Evolutionary conservation across 768 basidiomycete species (phyloP).

Genomic region (Boletus vinaceobasis): DNA sequence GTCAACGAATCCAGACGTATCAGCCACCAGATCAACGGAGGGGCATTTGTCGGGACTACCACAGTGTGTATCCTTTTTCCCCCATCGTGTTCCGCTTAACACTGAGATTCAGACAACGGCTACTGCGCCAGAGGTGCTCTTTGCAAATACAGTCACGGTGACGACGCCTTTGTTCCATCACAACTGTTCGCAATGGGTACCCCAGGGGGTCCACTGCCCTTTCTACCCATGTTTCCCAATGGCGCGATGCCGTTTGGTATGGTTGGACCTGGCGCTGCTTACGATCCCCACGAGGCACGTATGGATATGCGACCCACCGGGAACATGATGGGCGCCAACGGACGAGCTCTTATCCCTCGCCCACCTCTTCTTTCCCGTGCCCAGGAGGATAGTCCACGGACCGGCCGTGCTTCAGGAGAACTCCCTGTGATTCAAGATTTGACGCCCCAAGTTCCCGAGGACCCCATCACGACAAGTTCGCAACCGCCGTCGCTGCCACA

Average conservation of each 20-base stretch:
- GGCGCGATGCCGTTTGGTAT: slow-evolving; percentile 56
- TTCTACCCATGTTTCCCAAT: slow-evolving; percentile 66
- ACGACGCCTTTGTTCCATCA: slow-evolving; percentile 76
- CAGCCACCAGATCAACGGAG: slow-evolving; percentile 70
- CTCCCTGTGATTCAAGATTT: slow-evolving; percentile 82
- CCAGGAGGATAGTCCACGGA: slow-evolving; percentile 48
- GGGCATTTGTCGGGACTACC: slow-evolving; percentile 87
- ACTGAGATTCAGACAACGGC: slow-evolving; percentile 63
- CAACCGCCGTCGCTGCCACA: slow-evolving; percentile 13
- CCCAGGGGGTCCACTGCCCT: slow-evolving; percentile 47
- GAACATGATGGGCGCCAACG: slow-evolving; percentile 25
- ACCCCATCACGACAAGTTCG: slow-evolving; percentile 25
- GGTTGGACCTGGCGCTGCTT: slow-evolving; percentile 46
- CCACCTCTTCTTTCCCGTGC: slow-evolving; percentile 55
- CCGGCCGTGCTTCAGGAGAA: slow-evolving; percentile 56
- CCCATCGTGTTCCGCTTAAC: slow-evolving; percentile 7
- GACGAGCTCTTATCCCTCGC: slow-evolving; percentile 42
- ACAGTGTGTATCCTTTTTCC: slow-evolving; percentile 58
- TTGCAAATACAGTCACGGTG: slow-evolving; percentile 93
- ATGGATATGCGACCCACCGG: slow-evolving; percentile 75
- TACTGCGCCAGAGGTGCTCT: slow-evolving; percentile 85
- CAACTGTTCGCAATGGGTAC: slow-evolving; percentile 60
- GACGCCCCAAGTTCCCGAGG: slow-evolving; percentile 51
- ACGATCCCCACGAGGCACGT: slow-evolving; percentile 75
- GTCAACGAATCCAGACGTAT: slow-evolving; percentile 56